Base-by-base conservation (phyloP, 257 asterid species). In the Knoxia roxburghii region DNA sequence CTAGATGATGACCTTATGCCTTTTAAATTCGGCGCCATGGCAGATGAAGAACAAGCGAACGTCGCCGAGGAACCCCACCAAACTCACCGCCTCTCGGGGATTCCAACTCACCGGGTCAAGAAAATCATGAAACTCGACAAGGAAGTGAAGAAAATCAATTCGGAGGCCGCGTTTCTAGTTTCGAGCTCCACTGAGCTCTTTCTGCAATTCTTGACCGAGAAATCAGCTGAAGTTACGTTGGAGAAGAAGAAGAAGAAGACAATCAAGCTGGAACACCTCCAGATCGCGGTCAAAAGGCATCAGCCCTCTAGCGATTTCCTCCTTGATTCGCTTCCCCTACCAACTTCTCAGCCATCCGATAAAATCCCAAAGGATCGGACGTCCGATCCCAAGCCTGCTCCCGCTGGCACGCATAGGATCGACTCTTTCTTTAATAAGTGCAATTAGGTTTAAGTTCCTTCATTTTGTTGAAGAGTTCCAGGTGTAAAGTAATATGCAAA, bases 161-260 rank as follows among this genome's bases (percentile, higher is more conserved):
- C 95, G 43, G 99, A 93, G 75, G 97, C 97, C 27, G 67, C 83
- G 12, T 77, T 83, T 65, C 89, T 93, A 39, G 76, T 93, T 65
- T 72, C 99, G 26, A 75, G 78, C 39, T 83, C 96, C 46, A 82
- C 99, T 21, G 88, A 90, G 83, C 89, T 90, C 14, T 86, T 93
- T 79, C 86, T 93, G 65, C 85, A 82, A 67, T 80, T 80, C 73
- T 87, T 93, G 27, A 86, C 97, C 32, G 96, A 86, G 71, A 83
- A 75, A 73, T 90, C 95, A 43, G 97, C 88, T 0, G 67, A 60
- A n/a, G 95, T 87, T 63, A 83, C 88, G 1, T 3, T 84, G 39
- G 97, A 86, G 68, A 86, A 85, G 90, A 90, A 93, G n/a, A n/a
- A n/a, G 92, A 84, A 86, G 26, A 81, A 78, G 64, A 86, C 86